These are phyloP conservation scores for Candida wancherniae DNA, from an alignment of 805 yeast genomes.

Conservation along the genomic window DNA sequence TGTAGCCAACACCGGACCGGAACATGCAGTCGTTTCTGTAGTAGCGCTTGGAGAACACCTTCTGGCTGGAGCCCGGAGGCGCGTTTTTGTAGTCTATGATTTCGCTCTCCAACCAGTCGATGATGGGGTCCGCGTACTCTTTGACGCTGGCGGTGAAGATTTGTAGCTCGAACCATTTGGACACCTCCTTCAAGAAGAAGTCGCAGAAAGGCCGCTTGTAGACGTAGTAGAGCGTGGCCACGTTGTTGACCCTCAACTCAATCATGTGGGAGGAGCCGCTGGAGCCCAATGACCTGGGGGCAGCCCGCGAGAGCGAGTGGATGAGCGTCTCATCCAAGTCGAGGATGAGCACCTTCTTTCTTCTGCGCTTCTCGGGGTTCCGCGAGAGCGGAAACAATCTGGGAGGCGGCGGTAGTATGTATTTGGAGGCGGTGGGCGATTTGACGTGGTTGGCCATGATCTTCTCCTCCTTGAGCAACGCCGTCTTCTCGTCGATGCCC, in stretches of 20 bases:
- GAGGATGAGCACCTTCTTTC: constrained; percentile 67
- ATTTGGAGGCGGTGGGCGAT: constrained; percentile 39
- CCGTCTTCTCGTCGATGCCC: constrained; percentile 29
- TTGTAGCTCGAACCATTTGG: constrained; percentile 83
- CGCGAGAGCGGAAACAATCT: constrained; percentile 38
- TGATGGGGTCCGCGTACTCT: constrained; percentile 96
- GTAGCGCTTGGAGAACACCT: constrained; percentile 52
- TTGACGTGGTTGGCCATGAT: constrained; percentile 37
- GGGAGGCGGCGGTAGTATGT: constrained; percentile 44
- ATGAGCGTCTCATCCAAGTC: constrained; percentile 94
- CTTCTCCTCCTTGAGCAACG: constrained; percentile 37
- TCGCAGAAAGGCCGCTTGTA: constrained; percentile 92
- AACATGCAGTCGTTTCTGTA: constrained; percentile 79
- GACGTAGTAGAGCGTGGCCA: constrained; percentile 81
- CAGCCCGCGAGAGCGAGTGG: constrained; percentile 76
- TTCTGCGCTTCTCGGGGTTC: constrained; percentile 32
- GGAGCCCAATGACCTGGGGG: constrained; percentile 39
- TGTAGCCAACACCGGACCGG: constrained; percentile 77
- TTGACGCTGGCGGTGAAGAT: constrained; percentile 92
- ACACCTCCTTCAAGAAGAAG: constrained; percentile 69
- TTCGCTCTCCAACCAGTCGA: constrained; percentile 82
- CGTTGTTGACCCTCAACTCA: constrained; percentile 66
- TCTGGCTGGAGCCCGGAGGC: constrained; percentile 10
- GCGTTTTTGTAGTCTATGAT: constrained; percentile 18
- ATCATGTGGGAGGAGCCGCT: constrained; percentile 53